Base-by-base conservation (phyloP, 768 basidiomycete genomes). In the Austroboletus festivus region DNA sequence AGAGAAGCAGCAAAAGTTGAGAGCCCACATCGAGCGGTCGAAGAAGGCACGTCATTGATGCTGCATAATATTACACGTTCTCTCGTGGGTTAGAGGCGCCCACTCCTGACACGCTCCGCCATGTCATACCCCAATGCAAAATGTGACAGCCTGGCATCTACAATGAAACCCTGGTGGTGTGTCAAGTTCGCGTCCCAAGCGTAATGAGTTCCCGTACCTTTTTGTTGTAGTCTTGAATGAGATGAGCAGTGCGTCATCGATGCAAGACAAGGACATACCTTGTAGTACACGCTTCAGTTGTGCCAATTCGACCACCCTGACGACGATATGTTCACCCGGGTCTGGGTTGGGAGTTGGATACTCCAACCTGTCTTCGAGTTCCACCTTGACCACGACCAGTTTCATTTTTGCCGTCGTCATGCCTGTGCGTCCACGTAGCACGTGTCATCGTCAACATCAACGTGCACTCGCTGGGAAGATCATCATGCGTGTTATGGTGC, bases 361-460 rank as follows among this genome's bases (percentile, higher is more conserved):
- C 52, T 85, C 79, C 53, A 95, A 70, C 57, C 78, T 66, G 51
- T 80, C 81, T n/a, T 78, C 72, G 46, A 97, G 72, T 28, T 73
- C 64, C 38, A 92, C 86, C 50, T 78, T 75, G 23, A 94, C 72
- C 16, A 85, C 74, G 40, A 91, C 83, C 19, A 96, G 78, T 58
- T 89, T 85, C 90, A 94, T 94, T 62, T 89, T 95, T 12, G 94
- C 89, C 38, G 83, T 92, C 18, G 90, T 87, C 93, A 98, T 93
- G 10, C 94, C 93, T 89, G 44, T 6, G 42, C 26, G 26, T 5
- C 11, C 5, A 5, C 26, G 26, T 5, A 11, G 11, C 26, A 28
- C n/a, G n/a, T n/a, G n/a, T n/a, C n/a, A n/a, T n/a, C n/a, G n/a
- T n/a, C n/a, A 28, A 11, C 26, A 28, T 28, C 6, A 28, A 28